A percentile compares a stretch with the other conserved stretches of the same genome.
Evolutionary conservation across 164 flowering plant genomes (phyloP).

Genomic region (Vitis labrusca): DNA sequence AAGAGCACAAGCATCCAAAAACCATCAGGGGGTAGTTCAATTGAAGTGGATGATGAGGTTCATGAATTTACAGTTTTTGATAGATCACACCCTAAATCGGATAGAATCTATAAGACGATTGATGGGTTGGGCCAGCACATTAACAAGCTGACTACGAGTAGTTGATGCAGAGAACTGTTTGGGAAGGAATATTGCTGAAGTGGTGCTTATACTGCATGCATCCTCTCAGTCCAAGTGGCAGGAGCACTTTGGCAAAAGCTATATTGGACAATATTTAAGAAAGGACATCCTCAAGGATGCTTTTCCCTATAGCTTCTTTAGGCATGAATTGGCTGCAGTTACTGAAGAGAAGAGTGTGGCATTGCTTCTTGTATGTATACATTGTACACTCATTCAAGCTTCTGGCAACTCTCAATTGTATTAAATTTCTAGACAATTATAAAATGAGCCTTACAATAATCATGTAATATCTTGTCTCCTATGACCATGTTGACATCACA

Average conservation of each 20-base stretch:
- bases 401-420: neutral
- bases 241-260: neutral
- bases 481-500: neutral
- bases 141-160: slow-evolving; percentile 31
- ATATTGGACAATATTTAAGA: neutral
- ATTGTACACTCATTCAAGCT: slow-evolving; percentile 1
- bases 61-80: slow-evolving; percentile 70
- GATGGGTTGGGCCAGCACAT: slow-evolving; percentile 51
- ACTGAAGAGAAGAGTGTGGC: neutral
- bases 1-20: slow-evolving; percentile 39
- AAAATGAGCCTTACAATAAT: neutral
- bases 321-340: neutral
- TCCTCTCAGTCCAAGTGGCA: no score
- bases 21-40: slow-evolving; percentile 61
- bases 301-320: neutral
- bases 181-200: neutral
- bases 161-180: neutral
- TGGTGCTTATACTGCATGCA: no score
- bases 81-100: slow-evolving; percentile 52
- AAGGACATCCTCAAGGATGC: neutral
- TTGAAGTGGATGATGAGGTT: slow-evolving; percentile 56
- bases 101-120: slow-evolving; percentile 59
- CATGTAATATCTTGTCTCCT: neutral
- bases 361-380: neutral
- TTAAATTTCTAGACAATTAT: neutral